Base-by-base conservation (phyloP, 1,284 basidiomycete species). In the Anthracocystis walkeri region DNA sequence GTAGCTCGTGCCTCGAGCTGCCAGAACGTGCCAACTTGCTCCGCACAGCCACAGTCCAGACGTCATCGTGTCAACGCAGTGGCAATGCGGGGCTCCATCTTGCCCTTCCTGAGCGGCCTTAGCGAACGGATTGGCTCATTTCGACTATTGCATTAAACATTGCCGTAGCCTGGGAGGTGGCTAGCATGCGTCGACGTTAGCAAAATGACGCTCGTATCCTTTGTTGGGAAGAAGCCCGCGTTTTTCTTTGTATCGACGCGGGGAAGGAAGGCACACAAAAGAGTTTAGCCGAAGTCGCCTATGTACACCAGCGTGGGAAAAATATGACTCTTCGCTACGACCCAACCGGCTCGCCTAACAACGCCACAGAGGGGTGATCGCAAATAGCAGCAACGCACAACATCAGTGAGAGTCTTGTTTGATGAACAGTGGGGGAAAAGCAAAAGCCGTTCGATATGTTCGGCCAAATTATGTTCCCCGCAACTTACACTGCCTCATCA, bases 261-360 rank as follows among this genome's bases (percentile, higher is more conserved):
- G 41, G 41, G 41, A 42, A 21, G n/a, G 20, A 42, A n/a, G 41
- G 3, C 41, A 38, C 35, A 38, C 35, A 38, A 42, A 42, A 42
- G 8, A n/a, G 41, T 42, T 42, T 42, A 42, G 41, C 41, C 41
- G 41, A 42, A 21, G 41, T 42, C 41, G 41, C n/a, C 41, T 42
- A 42, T 7, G 41, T 20, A 21, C 4, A 21, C n/a, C n/a, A 42
- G 41, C 41, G 20, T 42, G 41, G 41, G 41, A 42, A 42, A 33
- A 38, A 38, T 38, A 38, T 38, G 35, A 33, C 41, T n/a, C 20
- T 42, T 42, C 41, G 41, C 41, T 42, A 42, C 41, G 41, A 42
- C 41, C n/a, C 41, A 6, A 21, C n/a, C 7, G 20, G n/a, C 20
- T 42, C 20, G 41, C 41, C 41, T 42, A 42, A n/a, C 41, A 42